These are phyloP conservation scores for Globisporangium iwayamae DNA, from an alignment of 352 stramenopile genomes.

Conservation along the genomic window DNA sequence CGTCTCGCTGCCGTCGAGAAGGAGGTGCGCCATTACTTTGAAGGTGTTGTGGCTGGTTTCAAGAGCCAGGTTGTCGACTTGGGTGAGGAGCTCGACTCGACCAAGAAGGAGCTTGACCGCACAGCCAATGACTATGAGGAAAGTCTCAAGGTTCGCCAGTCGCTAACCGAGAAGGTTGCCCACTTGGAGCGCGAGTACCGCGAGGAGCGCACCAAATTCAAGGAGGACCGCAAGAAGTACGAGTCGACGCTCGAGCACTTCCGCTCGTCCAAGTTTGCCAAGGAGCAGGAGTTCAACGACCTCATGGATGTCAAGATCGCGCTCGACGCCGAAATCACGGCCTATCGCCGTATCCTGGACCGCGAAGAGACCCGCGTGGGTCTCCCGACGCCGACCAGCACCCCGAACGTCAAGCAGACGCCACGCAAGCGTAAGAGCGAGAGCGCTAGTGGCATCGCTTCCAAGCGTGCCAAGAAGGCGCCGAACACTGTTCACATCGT, in stretches of 20 bases:
- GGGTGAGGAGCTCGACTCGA: constrained; percentile 52
- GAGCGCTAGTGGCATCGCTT: constrained; percentile 3
- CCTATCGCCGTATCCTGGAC: constrained; percentile 79
- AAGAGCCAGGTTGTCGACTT: constrained; percentile 67
- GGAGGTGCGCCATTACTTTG: constrained; percentile 74
- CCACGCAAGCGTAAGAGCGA: constrained; percentile 71
- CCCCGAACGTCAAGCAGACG: constrained; percentile 29
- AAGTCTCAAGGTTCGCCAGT: constrained; percentile 66
- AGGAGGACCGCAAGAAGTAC: constrained; percentile 74
- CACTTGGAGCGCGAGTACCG: constrained; percentile 76
- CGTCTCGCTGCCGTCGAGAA: constrained; percentile 63
- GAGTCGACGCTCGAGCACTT: constrained; percentile 67
- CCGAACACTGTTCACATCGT: constrained; percentile 49
- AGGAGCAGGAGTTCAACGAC: constrained; percentile 83
- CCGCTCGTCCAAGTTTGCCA: constrained; percentile 61
- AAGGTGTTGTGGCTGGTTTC: constrained; percentile 43
- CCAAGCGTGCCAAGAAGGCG: constrained; percentile 51
- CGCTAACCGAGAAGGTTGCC: constrained; percentile 77
- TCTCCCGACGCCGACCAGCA: constrained; percentile 48
- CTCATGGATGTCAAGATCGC: constrained; percentile 87
- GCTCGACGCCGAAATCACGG: constrained; percentile 71
- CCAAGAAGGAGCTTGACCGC: constrained; percentile 70
- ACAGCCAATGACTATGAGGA: constrained; percentile 82
- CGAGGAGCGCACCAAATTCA: constrained; percentile 69
- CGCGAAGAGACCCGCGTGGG: constrained; percentile 71